Conservation (phyloP, 2,329 filamentous ascomycete genomes). For the Diplodia sapinea region DNA sequence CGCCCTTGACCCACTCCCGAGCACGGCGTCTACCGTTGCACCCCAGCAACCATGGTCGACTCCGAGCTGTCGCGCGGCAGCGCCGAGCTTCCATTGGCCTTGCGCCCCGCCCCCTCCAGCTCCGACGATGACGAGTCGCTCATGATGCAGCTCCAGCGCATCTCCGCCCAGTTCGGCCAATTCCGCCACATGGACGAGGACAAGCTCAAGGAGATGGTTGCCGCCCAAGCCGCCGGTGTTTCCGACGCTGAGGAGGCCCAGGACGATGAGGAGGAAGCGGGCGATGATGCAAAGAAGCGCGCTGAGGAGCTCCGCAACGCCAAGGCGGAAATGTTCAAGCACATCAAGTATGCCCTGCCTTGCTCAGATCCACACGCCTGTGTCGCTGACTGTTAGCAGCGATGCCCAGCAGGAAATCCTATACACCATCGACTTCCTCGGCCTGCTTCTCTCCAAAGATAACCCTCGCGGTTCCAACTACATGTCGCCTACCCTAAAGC, state of each 20-base stretch:
- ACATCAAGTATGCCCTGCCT: constrained; percentile 45
- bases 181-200: constrained; percentile 81
- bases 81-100: constrained; percentile 55
- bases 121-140: constrained; percentile 63
- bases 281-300: constrained; percentile 45
- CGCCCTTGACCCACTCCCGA: background rate
- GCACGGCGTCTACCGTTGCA: no score
- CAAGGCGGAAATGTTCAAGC: constrained; percentile 50
- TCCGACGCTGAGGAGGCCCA: constrained; percentile 53
- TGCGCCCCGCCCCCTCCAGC: constrained; percentile 64
- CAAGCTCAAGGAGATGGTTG: constrained; percentile 72
- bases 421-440: constrained; percentile 80
- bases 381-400: constrained; percentile 33
- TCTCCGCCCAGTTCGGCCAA: constrained; percentile 78
- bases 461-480: constrained; percentile 74
- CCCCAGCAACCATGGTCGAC: constrained; percentile 13
- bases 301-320: constrained; percentile 49
- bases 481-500: constrained; percentile 72
- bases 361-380: background rate
- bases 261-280: constrained; percentile 52
- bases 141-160: constrained; percentile 76
- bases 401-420: constrained; percentile 66
- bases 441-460: constrained; percentile 82
- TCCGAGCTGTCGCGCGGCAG: constrained; percentile 38
- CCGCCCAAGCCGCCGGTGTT: constrained; percentile 49